Evolutionary conservation across 2,329 filamentous ascomycete species (phyloP).

Genomic region (Mariannaea elegans): DNA sequence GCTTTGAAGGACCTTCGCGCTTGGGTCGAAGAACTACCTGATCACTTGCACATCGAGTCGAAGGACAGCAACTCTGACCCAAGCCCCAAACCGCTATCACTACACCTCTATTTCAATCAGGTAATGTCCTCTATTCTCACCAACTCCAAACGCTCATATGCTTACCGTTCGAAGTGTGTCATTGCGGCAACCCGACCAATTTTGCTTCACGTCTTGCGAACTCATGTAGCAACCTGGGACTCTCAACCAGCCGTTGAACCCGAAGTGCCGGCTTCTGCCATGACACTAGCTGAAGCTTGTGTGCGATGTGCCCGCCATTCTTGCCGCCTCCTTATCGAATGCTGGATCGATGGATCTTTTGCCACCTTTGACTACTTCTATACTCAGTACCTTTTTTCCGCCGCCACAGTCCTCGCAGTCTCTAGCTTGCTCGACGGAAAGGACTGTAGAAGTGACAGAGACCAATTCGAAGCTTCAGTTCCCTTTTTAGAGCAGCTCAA

Average conservation of each 20-base stretch:
- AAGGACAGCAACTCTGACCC: slow-evolving; percentile 29
- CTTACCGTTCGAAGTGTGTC: slow-evolving; percentile 36
- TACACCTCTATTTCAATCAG: slow-evolving; percentile 48
- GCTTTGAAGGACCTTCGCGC: slow-evolving; percentile 41
- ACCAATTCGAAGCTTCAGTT: slow-evolving; percentile 50
- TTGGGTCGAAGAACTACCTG: slow-evolving; percentile 45
- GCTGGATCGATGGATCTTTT: slow-evolving; percentile 58
- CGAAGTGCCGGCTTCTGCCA: slow-evolving; percentile 43
- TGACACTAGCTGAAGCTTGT: slow-evolving; percentile 54
- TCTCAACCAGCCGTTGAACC: slow-evolving; percentile 30
- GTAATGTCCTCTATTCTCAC: neutral
- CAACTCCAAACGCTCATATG: neutral
- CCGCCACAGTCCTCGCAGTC: slow-evolving; percentile 53
- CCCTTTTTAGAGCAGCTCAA: slow-evolving; percentile 51
- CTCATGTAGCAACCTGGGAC: slow-evolving; percentile 40
- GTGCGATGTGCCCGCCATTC: slow-evolving; percentile 56
- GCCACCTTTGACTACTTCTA: slow-evolving; percentile 57
- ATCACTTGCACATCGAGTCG: slow-evolving; percentile 43
- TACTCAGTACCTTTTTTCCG: slow-evolving; percentile 57
- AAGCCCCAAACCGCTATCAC: slow-evolving; percentile 39
- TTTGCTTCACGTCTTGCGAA: slow-evolving; percentile 45
- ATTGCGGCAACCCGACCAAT: slow-evolving; percentile 47
- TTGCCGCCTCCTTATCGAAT: slow-evolving; percentile 50
- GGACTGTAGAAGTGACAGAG: slow-evolving; percentile 46
- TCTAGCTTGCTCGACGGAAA: slow-evolving; percentile 49